These are phyloP conservation scores for Xylariaceae sp. DNA, from an alignment of 2,329 filamentous ascomycete genomes.

Conservation along the genomic window DNA sequence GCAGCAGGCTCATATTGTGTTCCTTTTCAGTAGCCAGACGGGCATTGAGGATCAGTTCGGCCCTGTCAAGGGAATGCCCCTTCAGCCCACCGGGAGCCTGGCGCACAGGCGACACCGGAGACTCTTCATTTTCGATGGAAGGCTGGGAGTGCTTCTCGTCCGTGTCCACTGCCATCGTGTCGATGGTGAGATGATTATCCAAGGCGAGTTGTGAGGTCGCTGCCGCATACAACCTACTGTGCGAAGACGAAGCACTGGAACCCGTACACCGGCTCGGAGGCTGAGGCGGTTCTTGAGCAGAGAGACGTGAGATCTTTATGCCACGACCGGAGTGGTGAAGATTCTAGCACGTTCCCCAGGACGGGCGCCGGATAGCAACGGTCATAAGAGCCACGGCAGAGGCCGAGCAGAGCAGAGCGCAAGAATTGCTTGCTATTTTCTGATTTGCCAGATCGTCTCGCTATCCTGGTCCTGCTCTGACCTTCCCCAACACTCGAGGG, in stretches of 20 bases:
- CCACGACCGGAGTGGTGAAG: neutral
- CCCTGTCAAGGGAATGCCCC: slow-evolving; percentile 22
- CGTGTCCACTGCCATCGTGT: slow-evolving; percentile 15
- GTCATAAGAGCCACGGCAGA: neutral
- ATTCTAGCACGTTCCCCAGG: neutral
- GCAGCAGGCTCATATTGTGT: slow-evolving; percentile 64
- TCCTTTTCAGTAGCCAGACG: slow-evolving; percentile 54
- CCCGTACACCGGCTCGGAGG: no score
- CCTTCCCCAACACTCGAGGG: slow-evolving; percentile 3
- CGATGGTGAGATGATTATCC: neutral
- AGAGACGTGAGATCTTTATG: neutral
- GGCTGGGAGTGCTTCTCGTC: slow-evolving; percentile 9
- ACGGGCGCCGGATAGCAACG: neutral
- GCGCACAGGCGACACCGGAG: slow-evolving; percentile 4
- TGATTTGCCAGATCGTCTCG: slow-evolving; percentile 11
- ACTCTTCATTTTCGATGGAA: no score
- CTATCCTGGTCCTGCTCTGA: slow-evolving; percentile 6
- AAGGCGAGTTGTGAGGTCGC: neutral
- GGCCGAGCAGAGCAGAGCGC: neutral
- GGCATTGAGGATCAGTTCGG: slow-evolving; percentile 41
- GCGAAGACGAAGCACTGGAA: neutral
- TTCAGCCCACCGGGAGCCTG: slow-evolving; percentile 7
- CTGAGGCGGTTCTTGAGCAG: neutral
- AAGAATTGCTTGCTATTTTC: slow-evolving; percentile 6
- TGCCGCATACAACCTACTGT: neutral